Base-by-base conservation (phyloP, 2,329 filamentous ascomycete species). In the Teratosphaeria nubilosa region DNA sequence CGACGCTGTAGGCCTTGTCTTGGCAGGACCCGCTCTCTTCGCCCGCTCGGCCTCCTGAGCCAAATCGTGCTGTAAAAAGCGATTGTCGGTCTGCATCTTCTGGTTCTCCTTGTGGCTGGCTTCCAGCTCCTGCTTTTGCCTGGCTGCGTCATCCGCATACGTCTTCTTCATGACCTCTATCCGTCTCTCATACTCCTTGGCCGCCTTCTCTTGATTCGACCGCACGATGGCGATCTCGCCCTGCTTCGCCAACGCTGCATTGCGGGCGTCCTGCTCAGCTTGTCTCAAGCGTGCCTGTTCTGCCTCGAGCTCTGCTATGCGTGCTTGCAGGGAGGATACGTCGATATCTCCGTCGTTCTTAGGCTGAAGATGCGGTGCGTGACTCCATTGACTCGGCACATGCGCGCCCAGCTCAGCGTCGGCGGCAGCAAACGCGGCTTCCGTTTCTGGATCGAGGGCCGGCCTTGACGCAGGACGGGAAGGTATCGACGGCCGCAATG, bases 181-280 rank as follows among this genome's bases (percentile, higher is more conserved):
- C 64, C 86, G 80, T 25, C 80, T 78, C 54, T 88, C 83, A 66
- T 86, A 82, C 53, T 85, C 80, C 55, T 82, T 81, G 16, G 78
- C 76, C 0, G 79, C 75, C 65, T 83, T 86, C 54, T 86, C 81
- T 48, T 84, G 79, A 60, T 88, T 89, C 60, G 82, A 81, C 34
- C 89, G 83, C n/a, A 91, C 78, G 60, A 91, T 90, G 55, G 86
- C 80, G 30, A 85, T 84, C 69, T 91, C 88, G 54, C 89, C 89
- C 20, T 82, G 77, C 64, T 88, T 87, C 2, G 81, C 79, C 16
- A 86, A 77, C 54, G 84, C 82, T 5, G 79, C 72, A 59, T 72
- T 72, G 55, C 74, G 72, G 53, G 73, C 74, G 51, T 73, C 74
- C 57, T 77, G 70, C 60, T 77, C 73, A 34, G 72, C 66, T 34